Percentiles rank a stretch among this genome's conserved stretches.
phyloP scores from a whole-genome alignment of 2,329 filamentous ascomycete genomes.

The Pezicula radicicola region DNA sequence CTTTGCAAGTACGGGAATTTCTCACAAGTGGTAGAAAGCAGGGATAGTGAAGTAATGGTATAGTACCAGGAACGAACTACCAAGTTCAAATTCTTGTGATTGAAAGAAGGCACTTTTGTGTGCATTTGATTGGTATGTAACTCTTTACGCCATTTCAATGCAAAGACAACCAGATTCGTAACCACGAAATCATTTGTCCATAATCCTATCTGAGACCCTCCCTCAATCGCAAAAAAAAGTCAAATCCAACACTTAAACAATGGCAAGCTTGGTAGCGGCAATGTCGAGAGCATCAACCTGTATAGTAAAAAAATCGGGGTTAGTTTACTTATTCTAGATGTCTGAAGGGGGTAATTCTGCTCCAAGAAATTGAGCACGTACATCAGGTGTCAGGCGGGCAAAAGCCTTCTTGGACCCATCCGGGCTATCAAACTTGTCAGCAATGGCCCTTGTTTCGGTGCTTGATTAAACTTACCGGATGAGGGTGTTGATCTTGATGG shows the following conservation, averaged over 20 bases:
- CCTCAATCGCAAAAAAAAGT: constrained; percentile 37
- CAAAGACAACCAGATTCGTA: constrained; percentile 23
- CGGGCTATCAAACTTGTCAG: constrained; percentile 53
- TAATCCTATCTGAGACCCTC: constrained; percentile 21
- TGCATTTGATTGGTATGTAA: constrained; percentile 24
- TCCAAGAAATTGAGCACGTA: constrained; percentile 33
- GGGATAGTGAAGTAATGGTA: neutral
- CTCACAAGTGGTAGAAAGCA: too few species aligned
- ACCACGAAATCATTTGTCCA: constrained; percentile 17
- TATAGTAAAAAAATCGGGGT: too few species aligned
- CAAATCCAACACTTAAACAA: constrained; percentile 70
- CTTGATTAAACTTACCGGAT: constrained; percentile 68
- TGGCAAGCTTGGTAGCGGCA: constrained; percentile 96
- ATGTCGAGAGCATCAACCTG: constrained; percentile 86
- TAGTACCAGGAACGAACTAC: neutral
- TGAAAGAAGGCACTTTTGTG: constrained; percentile 17
- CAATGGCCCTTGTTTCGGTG: neutral
- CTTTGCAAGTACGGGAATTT: too few species aligned
- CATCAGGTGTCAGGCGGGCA: constrained; percentile 89
- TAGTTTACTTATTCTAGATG: too few species aligned
- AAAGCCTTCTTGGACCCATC: constrained; percentile 99
- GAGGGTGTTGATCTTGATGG: constrained; percentile 98
- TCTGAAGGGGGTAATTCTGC: too few species aligned
- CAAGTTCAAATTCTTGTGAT: constrained; percentile 5
- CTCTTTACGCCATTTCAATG: constrained; percentile 29